Conservation (phyloP, 78 protist species). For the Dictyostelium firmibasis region DNA sequence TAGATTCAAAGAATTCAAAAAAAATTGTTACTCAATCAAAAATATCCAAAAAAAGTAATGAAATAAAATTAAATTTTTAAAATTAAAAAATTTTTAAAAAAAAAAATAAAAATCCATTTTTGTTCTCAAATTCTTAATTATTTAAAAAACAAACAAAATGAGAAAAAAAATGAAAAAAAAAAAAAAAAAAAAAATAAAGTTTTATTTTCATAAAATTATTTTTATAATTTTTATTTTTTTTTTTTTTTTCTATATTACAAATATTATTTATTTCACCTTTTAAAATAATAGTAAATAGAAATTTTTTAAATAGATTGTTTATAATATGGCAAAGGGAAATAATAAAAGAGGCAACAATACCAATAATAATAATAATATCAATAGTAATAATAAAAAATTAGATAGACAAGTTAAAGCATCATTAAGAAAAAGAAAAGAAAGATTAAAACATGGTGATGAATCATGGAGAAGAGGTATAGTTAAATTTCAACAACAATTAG, state of each 20-base stretch:
- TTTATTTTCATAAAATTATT: too few species aligned
- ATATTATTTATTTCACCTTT: neutral
- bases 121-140: too few species aligned
- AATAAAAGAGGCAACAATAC: neutral
- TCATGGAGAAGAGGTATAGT: constrained; percentile 67
- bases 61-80: too few species aligned
- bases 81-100: too few species aligned
- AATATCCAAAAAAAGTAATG: too few species aligned
- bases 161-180: neutral
- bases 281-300: too few species aligned
- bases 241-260: too few species aligned
- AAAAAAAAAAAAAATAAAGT: too few species aligned
- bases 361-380: neutral
- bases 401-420: constrained; percentile 42
- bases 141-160: neutral
- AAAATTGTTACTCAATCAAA: too few species aligned
- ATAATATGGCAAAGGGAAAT: neutral
- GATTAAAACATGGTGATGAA: constrained; percentile 73
- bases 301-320: neutral
- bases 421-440: constrained; percentile 16
- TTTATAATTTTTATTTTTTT: too few species aligned
- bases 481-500: constrained; percentile 43
- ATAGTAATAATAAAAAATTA: neutral
- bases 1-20: too few species aligned
- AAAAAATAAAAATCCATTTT: too few species aligned